Evolutionary conservation across 441 rosid genomes (phyloP).

Genomic region (Erodium moschatum): DNA sequence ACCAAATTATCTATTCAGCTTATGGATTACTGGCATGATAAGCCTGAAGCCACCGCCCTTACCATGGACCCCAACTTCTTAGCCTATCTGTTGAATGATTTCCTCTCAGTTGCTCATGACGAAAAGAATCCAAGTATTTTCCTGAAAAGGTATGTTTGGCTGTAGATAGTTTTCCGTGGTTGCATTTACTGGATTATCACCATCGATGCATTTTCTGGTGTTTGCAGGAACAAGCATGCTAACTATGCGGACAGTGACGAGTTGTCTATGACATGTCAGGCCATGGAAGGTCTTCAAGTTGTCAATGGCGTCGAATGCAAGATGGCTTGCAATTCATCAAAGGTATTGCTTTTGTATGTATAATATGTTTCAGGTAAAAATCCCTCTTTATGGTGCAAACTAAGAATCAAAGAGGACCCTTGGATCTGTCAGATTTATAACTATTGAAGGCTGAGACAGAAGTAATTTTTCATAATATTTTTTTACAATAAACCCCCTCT

Average conservation of each 20-base stretch:
- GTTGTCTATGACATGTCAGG: slow-evolving; percentile 23
- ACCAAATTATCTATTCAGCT: slow-evolving; percentile 63
- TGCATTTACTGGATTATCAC: slow-evolving; percentile 10
- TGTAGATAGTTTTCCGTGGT: slow-evolving; percentile 6
- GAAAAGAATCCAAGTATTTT: slow-evolving; percentile 51
- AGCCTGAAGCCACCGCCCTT: slow-evolving; percentile 84
- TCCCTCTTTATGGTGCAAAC: too few relatives aligned
- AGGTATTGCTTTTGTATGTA: slow-evolving; percentile 34
- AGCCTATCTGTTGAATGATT: slow-evolving; percentile 61
- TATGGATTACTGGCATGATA: slow-evolving; percentile 75
- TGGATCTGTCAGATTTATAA: too few relatives aligned
- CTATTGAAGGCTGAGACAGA: too few relatives aligned
- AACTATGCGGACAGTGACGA: slow-evolving; percentile 33
- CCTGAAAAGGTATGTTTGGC: slow-evolving; percentile 49
- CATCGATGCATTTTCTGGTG: slow-evolving; percentile 16
- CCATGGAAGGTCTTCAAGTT: slow-evolving; percentile 47
- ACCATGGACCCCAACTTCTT: slow-evolving; percentile 81
- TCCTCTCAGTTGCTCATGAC: slow-evolving; percentile 50
- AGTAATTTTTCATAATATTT: too few relatives aligned
- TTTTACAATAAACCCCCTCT: too few relatives aligned
- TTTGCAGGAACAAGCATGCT: slow-evolving; percentile 55
- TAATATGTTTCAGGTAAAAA: too few relatives aligned
- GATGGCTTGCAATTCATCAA: slow-evolving; percentile 80
- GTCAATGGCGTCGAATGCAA: slow-evolving; percentile 82
- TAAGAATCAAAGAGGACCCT: too few relatives aligned